These are phyloP conservation scores for Odonthalia washingtoniensis DNA, from an alignment of 31 red algal species.

Conservation along the genomic window DNA sequence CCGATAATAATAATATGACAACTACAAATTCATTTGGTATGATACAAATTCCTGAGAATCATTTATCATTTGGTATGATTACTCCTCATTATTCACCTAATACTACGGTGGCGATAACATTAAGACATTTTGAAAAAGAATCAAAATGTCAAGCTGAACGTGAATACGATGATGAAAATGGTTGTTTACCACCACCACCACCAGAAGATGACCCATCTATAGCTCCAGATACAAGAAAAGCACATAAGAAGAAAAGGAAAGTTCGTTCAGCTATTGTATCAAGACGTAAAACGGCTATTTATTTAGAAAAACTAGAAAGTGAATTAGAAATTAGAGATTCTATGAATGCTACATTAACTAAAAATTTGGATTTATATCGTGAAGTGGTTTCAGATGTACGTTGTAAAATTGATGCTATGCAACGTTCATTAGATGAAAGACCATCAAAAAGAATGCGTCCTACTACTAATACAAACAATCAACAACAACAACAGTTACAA, in stretches of 20 bases:
- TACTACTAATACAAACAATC: background rate
- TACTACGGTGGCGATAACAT: conserved; percentile 54
- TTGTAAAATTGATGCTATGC: conserved; percentile 18
- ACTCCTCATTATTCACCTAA: conserved; percentile 44
- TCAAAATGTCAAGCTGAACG: conserved; percentile 49
- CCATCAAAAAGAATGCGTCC: background rate
- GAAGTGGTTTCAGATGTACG: conserved; percentile 44
- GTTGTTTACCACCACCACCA: conserved; percentile 24
- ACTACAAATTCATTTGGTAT: background rate
- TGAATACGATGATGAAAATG: conserved; percentile 66
- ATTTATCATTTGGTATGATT: conserved; percentile 48
- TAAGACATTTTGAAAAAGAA: conserved; percentile 63
- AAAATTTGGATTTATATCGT: conserved; percentile 13
- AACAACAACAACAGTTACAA: no score
- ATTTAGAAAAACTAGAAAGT: conserved; percentile 45
- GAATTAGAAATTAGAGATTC: conserved; percentile 36
- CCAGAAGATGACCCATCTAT: conserved; percentile 48
- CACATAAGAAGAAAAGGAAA: conserved; percentile 65
- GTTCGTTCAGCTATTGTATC: conserved; percentile 75
- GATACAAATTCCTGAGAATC: background rate
- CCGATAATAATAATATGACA: no score
- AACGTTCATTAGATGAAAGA: background rate
- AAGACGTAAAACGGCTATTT: conserved; percentile 59
- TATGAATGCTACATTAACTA: conserved; percentile 25
- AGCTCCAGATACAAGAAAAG: conserved; percentile 8